Evolutionary conservation across 805 yeast species (phyloP).

Genomic region (Limtongia smithiae): DNA sequence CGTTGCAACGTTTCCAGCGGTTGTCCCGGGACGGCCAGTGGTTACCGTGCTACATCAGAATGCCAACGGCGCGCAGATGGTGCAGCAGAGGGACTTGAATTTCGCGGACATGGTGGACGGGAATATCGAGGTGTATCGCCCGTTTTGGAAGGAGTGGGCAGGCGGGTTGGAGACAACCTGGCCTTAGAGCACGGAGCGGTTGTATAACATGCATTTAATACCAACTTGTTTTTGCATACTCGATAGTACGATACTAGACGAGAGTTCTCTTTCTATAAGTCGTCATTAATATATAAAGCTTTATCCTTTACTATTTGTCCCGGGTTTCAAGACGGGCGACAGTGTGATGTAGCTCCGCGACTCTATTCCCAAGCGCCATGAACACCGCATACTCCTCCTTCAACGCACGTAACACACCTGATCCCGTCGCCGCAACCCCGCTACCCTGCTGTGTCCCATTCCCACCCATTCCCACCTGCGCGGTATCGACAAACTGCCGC

Average conservation of each 20-base stretch:
- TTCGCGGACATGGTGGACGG: conserved; percentile 35
- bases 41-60: conserved; percentile 37
- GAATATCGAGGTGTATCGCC: conserved; percentile 35
- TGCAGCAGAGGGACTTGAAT: conserved; percentile 34
- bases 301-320: conserved; percentile 9
- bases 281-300: too few relatives aligned
- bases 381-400: conserved; percentile 63
- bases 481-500: conserved; percentile 20
- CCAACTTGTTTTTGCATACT: too few relatives aligned
- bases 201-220: too few relatives aligned
- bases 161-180: conserved; percentile 32
- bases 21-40: conserved; percentile 9
- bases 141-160: conserved; percentile 37
- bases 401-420: conserved; percentile 32
- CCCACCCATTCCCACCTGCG: conserved; percentile 1
- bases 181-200: too few relatives aligned
- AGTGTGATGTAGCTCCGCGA: conserved; percentile 65
- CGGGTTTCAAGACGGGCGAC: conserved; percentile 35
- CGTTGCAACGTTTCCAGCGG: conserved; percentile 28
- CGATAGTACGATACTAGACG: too few relatives aligned
- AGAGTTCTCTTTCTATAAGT: too few relatives aligned
- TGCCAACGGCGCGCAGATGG: conserved; percentile 34
- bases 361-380: conserved; percentile 67
- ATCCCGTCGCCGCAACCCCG: too few relatives aligned
- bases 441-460: too few relatives aligned